phyloP scores from a whole-genome alignment of 768 basidiomycete species.

The Boletus coccyginus region DNA sequence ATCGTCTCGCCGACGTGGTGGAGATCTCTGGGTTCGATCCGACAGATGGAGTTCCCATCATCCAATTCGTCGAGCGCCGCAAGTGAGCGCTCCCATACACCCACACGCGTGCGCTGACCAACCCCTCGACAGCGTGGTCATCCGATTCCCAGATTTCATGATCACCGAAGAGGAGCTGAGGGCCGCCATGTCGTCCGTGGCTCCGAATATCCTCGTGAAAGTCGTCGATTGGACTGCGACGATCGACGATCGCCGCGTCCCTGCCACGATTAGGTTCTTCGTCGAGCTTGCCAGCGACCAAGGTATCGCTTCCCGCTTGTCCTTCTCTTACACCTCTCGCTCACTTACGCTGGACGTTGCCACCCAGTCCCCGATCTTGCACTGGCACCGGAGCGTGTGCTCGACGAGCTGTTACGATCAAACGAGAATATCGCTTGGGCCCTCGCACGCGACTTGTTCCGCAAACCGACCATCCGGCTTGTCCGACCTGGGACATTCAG shows the following conservation, averaged over 20 bases:
- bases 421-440: background rate
- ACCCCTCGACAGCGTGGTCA: background rate
- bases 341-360: background rate
- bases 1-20: no score
- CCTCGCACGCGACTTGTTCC: background rate
- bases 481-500: constrained; percentile 21
- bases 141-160: constrained; percentile 13
- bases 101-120: background rate
- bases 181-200: background rate
- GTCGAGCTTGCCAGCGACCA: constrained; percentile 8
- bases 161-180: constrained; percentile 12
- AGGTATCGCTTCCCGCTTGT: background rate
- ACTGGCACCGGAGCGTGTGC: background rate
- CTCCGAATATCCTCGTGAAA: background rate
- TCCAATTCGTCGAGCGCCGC: constrained; percentile 16
- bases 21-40: no score
- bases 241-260: constrained; percentile 4
- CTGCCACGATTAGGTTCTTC: constrained; percentile 14
- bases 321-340: background rate
- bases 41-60: background rate
- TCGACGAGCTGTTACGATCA: constrained; percentile 6
- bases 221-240: constrained; percentile 15
- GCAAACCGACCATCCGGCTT: constrained; percentile 22
- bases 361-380: background rate
- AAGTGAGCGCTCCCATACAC: background rate